Percentiles rank a stretch among this genome's conserved stretches.
Evolutionary conservation across 306 rosid genomes (phyloP).

Genomic region (Vachellia pachyceras): DNA sequence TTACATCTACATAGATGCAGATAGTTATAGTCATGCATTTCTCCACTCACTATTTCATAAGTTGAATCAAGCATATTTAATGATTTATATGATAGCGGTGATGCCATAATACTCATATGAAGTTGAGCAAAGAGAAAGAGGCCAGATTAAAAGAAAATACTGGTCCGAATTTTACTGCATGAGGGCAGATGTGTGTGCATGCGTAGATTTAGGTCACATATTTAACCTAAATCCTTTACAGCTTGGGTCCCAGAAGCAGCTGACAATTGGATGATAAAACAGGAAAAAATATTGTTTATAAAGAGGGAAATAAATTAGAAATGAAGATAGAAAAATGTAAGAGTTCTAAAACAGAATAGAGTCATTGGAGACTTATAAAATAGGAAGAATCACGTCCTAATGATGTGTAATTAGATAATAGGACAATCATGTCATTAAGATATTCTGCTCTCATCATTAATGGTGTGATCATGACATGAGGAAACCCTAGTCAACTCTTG

Average conservation of each 20-base stretch:
- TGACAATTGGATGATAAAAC: background rate
- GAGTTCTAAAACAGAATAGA: background rate
- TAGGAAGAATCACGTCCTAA: background rate
- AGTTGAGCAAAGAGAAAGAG: background rate
- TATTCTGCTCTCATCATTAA: no score
- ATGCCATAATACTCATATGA: background rate
- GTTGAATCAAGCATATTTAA: background rate
- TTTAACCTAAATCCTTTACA: background rate
- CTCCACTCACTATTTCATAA: background rate
- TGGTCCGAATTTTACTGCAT: background rate
- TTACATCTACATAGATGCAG: background rate
- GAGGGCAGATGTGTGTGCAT: background rate
- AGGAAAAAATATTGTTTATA: background rate
- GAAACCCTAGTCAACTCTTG: background rate
- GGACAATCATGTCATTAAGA: background rate
- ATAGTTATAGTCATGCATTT: constrained; percentile 3
- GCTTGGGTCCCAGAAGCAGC: background rate
- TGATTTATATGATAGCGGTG: background rate
- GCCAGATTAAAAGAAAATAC: background rate
- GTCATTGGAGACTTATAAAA: background rate
- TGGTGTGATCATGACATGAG: background rate
- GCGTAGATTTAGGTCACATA: background rate
- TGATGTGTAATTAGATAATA: background rate
- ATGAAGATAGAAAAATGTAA: background rate
- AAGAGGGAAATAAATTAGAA: background rate